Evolutionary conservation across 495 filamentous ascomycete genomes (phyloP), one percentile per base, ranked within the genome.

Genomic region (Neurospora tetraspora): DNA sequence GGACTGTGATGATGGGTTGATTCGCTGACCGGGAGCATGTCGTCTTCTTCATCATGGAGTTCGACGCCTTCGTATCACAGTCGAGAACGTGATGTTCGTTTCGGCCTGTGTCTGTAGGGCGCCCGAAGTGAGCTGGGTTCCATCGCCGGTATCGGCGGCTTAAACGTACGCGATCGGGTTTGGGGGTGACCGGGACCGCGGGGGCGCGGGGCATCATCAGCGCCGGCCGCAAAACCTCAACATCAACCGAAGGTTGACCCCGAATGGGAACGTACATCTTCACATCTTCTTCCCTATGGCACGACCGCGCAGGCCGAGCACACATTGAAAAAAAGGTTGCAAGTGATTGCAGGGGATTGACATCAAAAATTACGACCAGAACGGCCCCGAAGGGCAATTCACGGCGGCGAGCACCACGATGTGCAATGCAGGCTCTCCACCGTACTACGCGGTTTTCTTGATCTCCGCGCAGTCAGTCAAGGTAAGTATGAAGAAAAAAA

Each of bases 281-380:
- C n/a, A 8, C 18, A n/a, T 20, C 36, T 70, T 42, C 73, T 76
- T 74, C 74, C 71, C 74, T 65, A 76, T 74, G 74, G 72, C 72
- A 39, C 74, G 70, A 72, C 74, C 47, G 12, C 2, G 11, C 20
- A 27, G 39, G 70, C 74, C 74, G 69, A 59, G 72, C 72, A 70
- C 74, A 74, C 36, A 76, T 71, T 59, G 74, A 76, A 76, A 76
- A 76, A 76, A 70, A 47, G 20, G 36, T 70, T 59, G 20, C 73
- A 68, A 70, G 65, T 31, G 65, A 36, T 74, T 69, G 73, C 71
- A n/a, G 47, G 37, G 45, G 20, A 0, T 47, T 69, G 59, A 20
- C n/a, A 53, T 23, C 45, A 53, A 53, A 53, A 53, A 53, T 53
- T 53, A 23, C 45, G 45, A 53, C 45, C 45, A 53, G 45, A 23